Evolutionary conservation across 176 grass and related monocot genomes (phyloP).

Genomic region (Musa troglodytarum): DNA sequence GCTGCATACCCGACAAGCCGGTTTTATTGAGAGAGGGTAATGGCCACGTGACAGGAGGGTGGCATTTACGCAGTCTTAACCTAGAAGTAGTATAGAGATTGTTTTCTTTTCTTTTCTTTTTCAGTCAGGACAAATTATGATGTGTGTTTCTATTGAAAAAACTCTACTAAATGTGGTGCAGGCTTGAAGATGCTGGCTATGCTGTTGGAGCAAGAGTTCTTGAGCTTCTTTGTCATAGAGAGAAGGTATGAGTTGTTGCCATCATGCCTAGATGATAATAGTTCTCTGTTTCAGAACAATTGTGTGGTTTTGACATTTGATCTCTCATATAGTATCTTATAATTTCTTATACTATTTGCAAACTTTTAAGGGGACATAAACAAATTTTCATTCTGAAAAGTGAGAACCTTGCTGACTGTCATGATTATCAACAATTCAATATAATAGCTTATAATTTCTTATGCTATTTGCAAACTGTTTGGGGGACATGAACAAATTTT

Average conservation of each 20-base stretch:
- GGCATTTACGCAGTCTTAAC: too few relatives aligned
- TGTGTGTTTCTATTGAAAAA: neutral
- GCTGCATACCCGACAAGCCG: too few relatives aligned
- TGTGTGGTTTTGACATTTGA: neutral
- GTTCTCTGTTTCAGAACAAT: neutral
- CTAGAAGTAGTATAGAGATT: too few relatives aligned
- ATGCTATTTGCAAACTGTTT: neutral
- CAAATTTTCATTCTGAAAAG: too few relatives aligned
- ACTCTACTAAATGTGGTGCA: conserved; percentile 9
- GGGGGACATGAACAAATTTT: neutral
- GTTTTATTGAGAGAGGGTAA: too few relatives aligned
- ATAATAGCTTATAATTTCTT: neutral
- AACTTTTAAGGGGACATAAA: neutral
- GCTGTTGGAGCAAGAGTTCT: conserved; percentile 91
- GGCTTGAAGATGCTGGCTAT: conserved; percentile 94
- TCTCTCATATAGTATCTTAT: neutral
- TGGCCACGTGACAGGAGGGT: too few relatives aligned
- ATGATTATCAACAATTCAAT: too few relatives aligned
- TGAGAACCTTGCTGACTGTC: too few relatives aligned
- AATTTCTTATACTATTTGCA: neutral
- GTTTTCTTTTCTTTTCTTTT: neutral
- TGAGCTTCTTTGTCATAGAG: conserved; percentile 91
- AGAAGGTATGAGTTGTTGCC: conserved; percentile 46
- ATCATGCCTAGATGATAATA: neutral
- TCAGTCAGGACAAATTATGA: neutral